Evolutionary conservation across 2,329 filamentous ascomycete species (phyloP).

Genomic region (Juglanconis oblonga): DNA sequence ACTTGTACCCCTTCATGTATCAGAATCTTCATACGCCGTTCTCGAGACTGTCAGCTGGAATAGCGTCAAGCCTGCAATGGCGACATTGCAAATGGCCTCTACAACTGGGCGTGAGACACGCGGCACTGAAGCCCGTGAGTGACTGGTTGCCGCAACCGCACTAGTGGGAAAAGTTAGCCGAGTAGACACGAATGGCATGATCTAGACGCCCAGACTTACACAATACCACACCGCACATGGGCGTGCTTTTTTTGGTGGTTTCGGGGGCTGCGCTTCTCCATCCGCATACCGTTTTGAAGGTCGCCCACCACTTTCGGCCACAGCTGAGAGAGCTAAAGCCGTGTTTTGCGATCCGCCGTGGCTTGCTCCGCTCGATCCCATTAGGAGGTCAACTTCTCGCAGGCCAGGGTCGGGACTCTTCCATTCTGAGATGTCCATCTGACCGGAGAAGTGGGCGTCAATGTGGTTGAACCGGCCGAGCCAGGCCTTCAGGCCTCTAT

Average conservation of each 20-base stretch:
- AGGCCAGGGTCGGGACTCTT: slow-evolving; percentile 32
- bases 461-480: slow-evolving; percentile 67
- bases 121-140: slow-evolving; percentile 7
- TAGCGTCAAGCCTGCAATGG: neutral
- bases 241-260: neutral
- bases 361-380: slow-evolving; percentile 8
- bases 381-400: slow-evolving; percentile 3
- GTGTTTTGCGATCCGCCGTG: slow-evolving; percentile 6
- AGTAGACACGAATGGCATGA: neutral
- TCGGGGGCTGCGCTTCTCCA: neutral
- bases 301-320: neutral
- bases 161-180: slow-evolving; percentile 6
- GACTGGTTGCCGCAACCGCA: slow-evolving; percentile 11
- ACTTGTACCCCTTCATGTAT: neutral
- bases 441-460: slow-evolving; percentile 64
- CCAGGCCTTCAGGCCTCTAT: slow-evolving; percentile 46
- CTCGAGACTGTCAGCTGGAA: neutral
- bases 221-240: slow-evolving; percentile 14
- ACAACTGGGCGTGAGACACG: slow-evolving; percentile 8
- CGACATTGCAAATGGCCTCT: slow-evolving; percentile 11
- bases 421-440: slow-evolving; percentile 56
- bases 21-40: neutral
- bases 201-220: neutral
- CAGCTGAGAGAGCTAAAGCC: neutral
- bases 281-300: slow-evolving; percentile 1